Evolutionary conservation across 257 asterid species (phyloP), one percentile per base, ranked within the genome.

Genomic region (Leonotis leonurus): DNA sequence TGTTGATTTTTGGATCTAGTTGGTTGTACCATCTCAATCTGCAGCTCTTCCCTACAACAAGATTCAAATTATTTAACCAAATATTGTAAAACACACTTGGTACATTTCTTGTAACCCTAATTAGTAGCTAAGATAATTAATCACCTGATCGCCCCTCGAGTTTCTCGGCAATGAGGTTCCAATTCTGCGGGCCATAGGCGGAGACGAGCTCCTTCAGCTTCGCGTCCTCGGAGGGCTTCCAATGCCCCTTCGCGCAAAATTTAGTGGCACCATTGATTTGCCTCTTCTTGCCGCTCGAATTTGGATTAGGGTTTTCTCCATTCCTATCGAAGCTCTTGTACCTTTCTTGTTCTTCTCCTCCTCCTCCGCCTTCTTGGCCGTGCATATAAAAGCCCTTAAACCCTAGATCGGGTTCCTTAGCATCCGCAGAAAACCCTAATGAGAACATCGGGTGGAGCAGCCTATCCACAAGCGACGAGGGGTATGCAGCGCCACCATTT

Each of bases 1-100:
- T 72, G 51, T 74, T 77, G 24, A 79, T 77, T 53, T 74, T 79
- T 4, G 88, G 88, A 70, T 82, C 85, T 9, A 79, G 69, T 27
- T 79, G 88, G 49, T 79, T 82, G 4, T 76, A 66, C 88, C 88
- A 79, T 73, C 88, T 79, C 73, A 82, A 56, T 41, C 88, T 79
- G 45, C 88, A 82, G 29, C 88, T 82, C 51, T 79, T 82, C 3
- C 85, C 88, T 82, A 45, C 9, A 27, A 32, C 5, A 32, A 4
- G 33, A 29, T 3, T 29, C 33, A 32, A 7, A 32, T 6, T 11
- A n/a, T n/a, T n/a, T n/a, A n/a, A n/a, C n/a, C n/a, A n/a, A n/a
- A n/a, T n/a, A n/a, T n/a, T n/a, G n/a, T n/a, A n/a, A n/a, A n/a
- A n/a, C n/a, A n/a, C n/a, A n/a, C n/a, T n/a, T n/a, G n/a, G n/a